Base-by-base conservation (phyloP, 2,329 filamentous ascomycete genomes). In the Diaporthe destruens region DNA sequence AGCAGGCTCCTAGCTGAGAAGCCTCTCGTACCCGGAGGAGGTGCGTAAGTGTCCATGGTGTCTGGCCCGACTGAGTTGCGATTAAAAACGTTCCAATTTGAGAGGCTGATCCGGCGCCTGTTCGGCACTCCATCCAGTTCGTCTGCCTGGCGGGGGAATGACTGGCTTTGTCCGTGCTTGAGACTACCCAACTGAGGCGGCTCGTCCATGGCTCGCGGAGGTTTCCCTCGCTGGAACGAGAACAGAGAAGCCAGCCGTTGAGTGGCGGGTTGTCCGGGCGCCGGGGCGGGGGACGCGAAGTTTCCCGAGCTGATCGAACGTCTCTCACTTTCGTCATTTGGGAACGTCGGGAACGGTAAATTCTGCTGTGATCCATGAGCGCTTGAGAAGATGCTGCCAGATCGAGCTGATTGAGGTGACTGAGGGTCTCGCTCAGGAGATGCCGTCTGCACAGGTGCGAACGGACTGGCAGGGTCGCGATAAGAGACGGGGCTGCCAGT, bases 141-240 rank as follows among this genome's bases (percentile, higher is more conserved):
- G 29, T 88, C 93, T 74, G 82, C 82, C 74, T 87, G 87, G 23
- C 88, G 85, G 7, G 94, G 94, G 76, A 96, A 90, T 0, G 94
- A 96, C 78, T 94, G 93, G 77, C 93, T 95, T 79, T 96, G 93
- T 0, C 89, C 88, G 39, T 89, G 83, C 78, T 93, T 94, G 18
- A 95, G 83, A 25, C 88, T 90, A 0, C 94, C 94, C 9, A 95
- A 81, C 1, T 88, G 85, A 7, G 91, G 91, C 0, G 91, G 91
- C 39, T 90, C 88, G 11, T 89, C 87, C 8, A 87, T 78, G 0
- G 86, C 86, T 81, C 94, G 94, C 6, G 88, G 84, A 34, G 88
- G 87, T 70, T 88, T 87, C 55, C 89, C 90, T 65, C 91, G 89
- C 70, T 91, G 86, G 76, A 87, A 90, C 66, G 84, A 85, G 67